Conservation (phyloP, 2,329 filamentous ascomycete genomes). For the Claviceps arundinis region DNA sequence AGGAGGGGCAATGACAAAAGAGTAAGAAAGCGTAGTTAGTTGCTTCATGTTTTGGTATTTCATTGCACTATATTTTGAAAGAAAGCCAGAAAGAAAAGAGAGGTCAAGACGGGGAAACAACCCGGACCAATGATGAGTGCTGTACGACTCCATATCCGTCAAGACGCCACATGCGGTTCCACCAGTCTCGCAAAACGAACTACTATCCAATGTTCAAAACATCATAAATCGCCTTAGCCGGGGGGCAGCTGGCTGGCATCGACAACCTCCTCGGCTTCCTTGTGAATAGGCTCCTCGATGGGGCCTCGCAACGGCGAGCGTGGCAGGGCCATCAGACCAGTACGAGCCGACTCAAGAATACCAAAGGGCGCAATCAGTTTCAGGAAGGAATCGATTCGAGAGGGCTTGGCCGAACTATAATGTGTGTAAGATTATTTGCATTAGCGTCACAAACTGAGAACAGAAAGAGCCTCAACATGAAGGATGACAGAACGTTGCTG, state of each 20-base stretch:
- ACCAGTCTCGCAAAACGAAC: neutral
- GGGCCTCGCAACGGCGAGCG: constrained; percentile 74
- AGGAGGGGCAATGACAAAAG: constrained; percentile 2
- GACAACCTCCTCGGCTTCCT: constrained; percentile 89
- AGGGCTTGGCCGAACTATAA: constrained; percentile 68
- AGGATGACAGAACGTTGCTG: too few relatives aligned
- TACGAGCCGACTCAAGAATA: constrained; percentile 89
- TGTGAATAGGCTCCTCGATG: constrained; percentile 54
- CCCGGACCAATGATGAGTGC: constrained; percentile 1
- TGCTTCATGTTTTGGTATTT: constrained; percentile 2
- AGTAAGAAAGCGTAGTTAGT: constrained; percentile 5
- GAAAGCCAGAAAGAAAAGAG: neutral
- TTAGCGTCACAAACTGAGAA: too few relatives aligned
- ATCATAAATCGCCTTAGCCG: constrained; percentile 40
- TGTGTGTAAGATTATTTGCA: constrained; percentile 18
- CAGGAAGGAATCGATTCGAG: constrained; percentile 91
- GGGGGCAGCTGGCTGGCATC: constrained; percentile 89
- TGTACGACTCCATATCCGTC: constrained; percentile 5
- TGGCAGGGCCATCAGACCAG: constrained; percentile 91
- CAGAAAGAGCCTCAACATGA: too few relatives aligned
- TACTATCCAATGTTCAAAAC: neutral
- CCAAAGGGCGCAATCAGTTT: constrained; percentile 91
- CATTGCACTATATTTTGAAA: neutral
- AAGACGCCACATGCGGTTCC: constrained; percentile 8
- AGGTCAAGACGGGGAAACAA: constrained; percentile 9